Percentiles rank a stretch among this genome's conserved stretches.
These are phyloP conservation scores for Nyssa sinensis DNA, from an alignment of 148 eudicot species.

Conservation along the genomic window DNA sequence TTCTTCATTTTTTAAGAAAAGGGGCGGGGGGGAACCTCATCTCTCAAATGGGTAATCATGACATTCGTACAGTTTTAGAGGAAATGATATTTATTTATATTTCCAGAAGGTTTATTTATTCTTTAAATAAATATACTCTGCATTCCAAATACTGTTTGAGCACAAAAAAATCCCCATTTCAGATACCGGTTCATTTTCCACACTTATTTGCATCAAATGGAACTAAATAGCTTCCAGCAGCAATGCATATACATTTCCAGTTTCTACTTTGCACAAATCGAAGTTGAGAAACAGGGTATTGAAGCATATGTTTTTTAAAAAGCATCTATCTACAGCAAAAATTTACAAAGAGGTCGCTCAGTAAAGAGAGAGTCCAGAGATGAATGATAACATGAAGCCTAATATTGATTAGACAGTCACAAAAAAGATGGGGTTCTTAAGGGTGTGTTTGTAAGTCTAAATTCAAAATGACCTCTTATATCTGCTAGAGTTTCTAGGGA, in stretches of 20 bases:
- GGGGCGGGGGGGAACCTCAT: too few species aligned
- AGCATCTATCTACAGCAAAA: neutral
- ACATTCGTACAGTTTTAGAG: neutral
- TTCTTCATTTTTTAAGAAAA: neutral
- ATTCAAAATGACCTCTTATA: neutral
- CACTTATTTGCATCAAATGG: neutral
- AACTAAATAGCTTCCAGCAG: neutral
- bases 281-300: neutral
- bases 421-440: neutral
- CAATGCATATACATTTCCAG: neutral
- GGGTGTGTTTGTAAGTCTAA: neutral
- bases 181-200: neutral
- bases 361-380: neutral
- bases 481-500: neutral
- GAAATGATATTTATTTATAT: too few species aligned
- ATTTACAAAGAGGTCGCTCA: neutral
- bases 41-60: too few species aligned
- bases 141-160: neutral
- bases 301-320: too few species aligned
- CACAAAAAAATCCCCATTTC: neutral
- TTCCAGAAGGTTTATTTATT: neutral
- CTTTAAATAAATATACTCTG: neutral
- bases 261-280: neutral
- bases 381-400: neutral
- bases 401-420: neutral